Conservation (phyloP, 768 basidiomycete species). For the Mycena filopes region DNA sequence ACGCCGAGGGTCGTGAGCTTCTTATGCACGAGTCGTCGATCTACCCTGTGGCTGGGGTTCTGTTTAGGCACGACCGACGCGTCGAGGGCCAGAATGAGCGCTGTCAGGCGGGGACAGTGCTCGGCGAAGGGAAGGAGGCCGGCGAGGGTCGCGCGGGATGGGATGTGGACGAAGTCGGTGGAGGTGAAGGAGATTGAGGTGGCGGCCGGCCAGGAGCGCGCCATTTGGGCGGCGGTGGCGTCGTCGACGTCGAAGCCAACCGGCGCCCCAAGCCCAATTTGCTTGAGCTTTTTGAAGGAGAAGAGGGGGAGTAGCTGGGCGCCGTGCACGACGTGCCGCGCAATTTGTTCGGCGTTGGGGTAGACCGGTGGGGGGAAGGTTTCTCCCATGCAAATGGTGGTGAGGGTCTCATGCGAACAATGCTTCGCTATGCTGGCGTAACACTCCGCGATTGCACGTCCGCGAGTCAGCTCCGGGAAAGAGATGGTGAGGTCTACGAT, state of each 20-base stretch:
- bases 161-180: neutral
- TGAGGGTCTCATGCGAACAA: neutral
- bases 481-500: neutral
- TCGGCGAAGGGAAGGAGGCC: neutral
- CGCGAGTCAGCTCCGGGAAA: neutral
- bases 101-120: neutral
- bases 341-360: neutral
- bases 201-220: neutral
- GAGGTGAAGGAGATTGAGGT: neutral
- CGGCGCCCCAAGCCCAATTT: neutral
- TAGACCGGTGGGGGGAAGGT: too few species aligned
- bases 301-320: neutral
- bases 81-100: neutral
- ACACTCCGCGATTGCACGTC: neutral
- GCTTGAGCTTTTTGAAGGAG: neutral
- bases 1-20: neutral
- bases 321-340: neutral
- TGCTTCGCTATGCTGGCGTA: neutral
- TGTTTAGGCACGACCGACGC: neutral
- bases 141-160: neutral
- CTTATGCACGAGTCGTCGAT: neutral
- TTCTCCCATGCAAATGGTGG: too few species aligned
- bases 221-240: neutral
- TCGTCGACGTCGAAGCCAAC: slow-evolving; percentile 15
- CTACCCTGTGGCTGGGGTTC: neutral